Evolutionary conservation across 2,329 filamentous ascomycete species (phyloP).

Genomic region (Microcera coccophila): DNA sequence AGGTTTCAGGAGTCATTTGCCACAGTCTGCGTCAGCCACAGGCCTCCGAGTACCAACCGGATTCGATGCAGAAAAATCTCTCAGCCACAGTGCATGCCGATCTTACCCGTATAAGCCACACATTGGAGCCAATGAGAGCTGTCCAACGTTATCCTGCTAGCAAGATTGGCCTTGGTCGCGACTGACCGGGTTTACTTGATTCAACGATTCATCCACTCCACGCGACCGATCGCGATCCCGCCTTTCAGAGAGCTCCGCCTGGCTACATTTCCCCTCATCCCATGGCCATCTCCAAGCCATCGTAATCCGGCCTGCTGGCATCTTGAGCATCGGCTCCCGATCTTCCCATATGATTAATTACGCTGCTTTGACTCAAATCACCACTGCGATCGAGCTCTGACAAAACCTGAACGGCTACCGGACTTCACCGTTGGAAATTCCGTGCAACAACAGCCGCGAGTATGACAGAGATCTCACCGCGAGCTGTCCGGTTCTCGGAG

Average conservation of each 20-base stretch:
- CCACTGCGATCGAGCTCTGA: no score
- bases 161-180: constrained; percentile 16
- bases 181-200: constrained; percentile 15
- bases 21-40: neutral
- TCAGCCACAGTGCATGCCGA: constrained; percentile 8
- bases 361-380: no score
- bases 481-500: constrained; percentile 55
- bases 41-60: neutral
- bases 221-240: constrained; percentile 26
- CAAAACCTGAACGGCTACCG: constrained; percentile 20
- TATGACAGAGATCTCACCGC: constrained; percentile 49
- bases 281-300: constrained; percentile 25
- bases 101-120: constrained; percentile 12
- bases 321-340: constrained; percentile 11
- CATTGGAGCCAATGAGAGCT: constrained; percentile 14
- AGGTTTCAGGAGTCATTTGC: no score
- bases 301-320: constrained; percentile 14
- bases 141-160: no score
- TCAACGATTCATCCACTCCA: constrained; percentile 22
- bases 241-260: constrained; percentile 21
- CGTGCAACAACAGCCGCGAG: constrained; percentile 14
- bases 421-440: constrained; percentile 15
- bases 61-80: neutral
- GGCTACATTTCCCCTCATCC: constrained; percentile 18
- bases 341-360: constrained; percentile 12